Base-by-base conservation (phyloP, 805 yeast genomes). In the Wickerhamiella domercqiae region DNA sequence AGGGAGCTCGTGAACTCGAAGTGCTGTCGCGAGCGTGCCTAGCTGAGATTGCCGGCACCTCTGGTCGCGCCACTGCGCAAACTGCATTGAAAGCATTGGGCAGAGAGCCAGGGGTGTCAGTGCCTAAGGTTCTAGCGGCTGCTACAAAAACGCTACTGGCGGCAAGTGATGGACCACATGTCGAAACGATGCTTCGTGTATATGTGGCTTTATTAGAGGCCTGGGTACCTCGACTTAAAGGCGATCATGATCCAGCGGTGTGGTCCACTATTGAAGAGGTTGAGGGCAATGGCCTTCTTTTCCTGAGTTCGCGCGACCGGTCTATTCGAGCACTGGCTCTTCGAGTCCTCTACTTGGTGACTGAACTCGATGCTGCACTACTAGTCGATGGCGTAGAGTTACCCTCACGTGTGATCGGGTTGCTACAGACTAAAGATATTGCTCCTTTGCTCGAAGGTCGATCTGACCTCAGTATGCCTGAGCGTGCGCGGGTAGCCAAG, bases 281-380 rank as follows among this genome's bases (percentile, higher is more conserved):
- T 7, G 98, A 90, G 57, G 96, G 98, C 0, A 82, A 86, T 52
- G 99, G 95, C 0, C 59, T 90, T 21, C 90, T 82, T 50, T 87
- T 93, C 51, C 61, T 90, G 17, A 81, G 94, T 49, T 81, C 94
- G 1, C 93, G 84, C 47, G 94, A 84, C 52, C 67, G 78, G 31
- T 64, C 70, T 18, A 69, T 82, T 9, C 64, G 99, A 38, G 74
- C 73, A 41, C 59, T 75, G 34, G 97, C 93, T 0, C 63, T 86
- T 2, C 67, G 77, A 4, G 75, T 93, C 6, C 57, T 90, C 40
- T 68, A 75, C 48, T 63, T 86, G 15, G 79, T 82, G 1, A 83
- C 82, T n/a, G 79, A 73, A 41, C 84, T 90, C 61, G 98, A 90
- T 53, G 77, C 74, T 40, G 90, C 81, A 0, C 70, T 90, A 43